Percentiles rank a stretch among this genome's conserved stretches.
These are phyloP conservation scores for Plectranthus barbatus DNA, from an alignment of 257 asterid genomes.

Conservation along the genomic window DNA sequence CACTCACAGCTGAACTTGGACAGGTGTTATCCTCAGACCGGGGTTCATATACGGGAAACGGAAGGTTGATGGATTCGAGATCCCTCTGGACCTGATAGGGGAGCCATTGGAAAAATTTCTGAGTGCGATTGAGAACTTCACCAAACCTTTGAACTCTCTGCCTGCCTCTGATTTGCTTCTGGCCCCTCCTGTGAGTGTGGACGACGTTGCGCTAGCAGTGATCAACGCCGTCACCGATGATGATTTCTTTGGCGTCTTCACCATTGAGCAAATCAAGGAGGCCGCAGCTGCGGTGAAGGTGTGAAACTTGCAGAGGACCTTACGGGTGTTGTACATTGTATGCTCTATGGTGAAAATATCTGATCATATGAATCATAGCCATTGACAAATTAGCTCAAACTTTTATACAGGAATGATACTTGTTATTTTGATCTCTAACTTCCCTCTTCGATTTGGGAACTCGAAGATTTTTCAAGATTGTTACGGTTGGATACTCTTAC, in stretches of 20 bases:
- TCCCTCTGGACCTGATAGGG: slow-evolving; percentile 84
- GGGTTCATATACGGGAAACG: slow-evolving; percentile 89
- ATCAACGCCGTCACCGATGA: slow-evolving; percentile 68
- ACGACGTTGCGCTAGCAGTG: slow-evolving; percentile 76
- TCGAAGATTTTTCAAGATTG: no score
- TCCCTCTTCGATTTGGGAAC: no score
- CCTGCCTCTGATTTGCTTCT: slow-evolving; percentile 85
- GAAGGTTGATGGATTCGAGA: slow-evolving; percentile 72
- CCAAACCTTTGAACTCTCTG: slow-evolving; percentile 68
- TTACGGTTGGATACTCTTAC: no score
- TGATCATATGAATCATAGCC: neutral
- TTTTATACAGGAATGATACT: no score
- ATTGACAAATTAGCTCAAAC: neutral
- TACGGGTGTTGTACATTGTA: neutral
- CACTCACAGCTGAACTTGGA: neutral
- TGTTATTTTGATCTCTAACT: no score
- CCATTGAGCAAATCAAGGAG: slow-evolving; percentile 88
- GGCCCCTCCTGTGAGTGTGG: slow-evolving; percentile 91
- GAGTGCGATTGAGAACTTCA: slow-evolving; percentile 49
- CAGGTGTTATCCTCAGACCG: slow-evolving; percentile 92
- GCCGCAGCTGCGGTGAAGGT: slow-evolving; percentile 56
- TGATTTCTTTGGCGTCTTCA: slow-evolving; percentile 77
- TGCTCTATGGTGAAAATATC: no score
- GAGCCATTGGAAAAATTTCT: slow-evolving; percentile 72
- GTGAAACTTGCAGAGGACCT: neutral